These are phyloP conservation scores for Pleurozium schreberi DNA, from an alignment of 225 moss, liverwort and hornwort species.

Conservation along the genomic window DNA sequence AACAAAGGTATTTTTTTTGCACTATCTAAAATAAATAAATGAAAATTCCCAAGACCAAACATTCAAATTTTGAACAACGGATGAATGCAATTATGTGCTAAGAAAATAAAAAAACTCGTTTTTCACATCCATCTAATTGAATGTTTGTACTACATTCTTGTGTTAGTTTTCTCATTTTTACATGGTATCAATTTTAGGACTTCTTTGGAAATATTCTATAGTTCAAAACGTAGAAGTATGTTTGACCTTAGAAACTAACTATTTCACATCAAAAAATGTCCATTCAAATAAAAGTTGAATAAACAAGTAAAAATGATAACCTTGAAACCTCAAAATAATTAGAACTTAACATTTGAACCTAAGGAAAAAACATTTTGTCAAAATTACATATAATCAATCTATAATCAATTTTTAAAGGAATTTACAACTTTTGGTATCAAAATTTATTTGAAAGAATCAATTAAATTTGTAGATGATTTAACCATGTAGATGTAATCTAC, in stretches of 20 bases:
- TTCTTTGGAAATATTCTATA: not conserved
- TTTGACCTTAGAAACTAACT: not conserved
- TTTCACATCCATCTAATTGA: not conserved
- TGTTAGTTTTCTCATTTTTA: not conserved
- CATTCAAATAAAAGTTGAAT: not conserved
- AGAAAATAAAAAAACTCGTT: not conserved
- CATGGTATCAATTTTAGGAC: not conserved
- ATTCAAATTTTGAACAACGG: not conserved
- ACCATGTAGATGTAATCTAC: not conserved
- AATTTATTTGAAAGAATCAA: not conserved
- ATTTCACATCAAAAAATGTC: not conserved
- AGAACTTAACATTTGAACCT: not conserved
- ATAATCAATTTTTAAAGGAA: not conserved
- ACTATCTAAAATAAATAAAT: not conserved
- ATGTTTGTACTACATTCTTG: not conserved
- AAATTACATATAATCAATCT: not conserved
- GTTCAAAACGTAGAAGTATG: not conserved
- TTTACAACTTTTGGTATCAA: not conserved
- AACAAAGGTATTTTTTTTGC: fast-evolving
- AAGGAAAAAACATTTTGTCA: not conserved
- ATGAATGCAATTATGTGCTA: not conserved
- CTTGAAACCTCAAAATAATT: not conserved
- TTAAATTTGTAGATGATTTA: not conserved
- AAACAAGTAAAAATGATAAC: not conserved
- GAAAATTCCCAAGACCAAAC: fast-evolving